Base-by-base conservation (phyloP, 768 basidiomycete genomes). In the Mycena vulgaris region DNA sequence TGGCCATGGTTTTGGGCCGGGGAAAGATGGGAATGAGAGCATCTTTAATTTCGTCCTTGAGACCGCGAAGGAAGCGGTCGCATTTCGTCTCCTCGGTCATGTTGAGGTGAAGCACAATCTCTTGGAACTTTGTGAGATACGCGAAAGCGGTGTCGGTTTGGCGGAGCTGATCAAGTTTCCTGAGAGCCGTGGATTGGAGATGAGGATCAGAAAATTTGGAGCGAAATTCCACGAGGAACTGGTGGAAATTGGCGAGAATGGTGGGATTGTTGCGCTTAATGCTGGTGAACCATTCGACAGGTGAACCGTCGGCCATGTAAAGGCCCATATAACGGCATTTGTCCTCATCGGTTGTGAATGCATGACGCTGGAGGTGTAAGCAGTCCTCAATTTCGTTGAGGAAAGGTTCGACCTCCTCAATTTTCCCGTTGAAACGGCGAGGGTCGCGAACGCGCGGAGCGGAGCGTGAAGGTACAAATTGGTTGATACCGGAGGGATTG, bases 101-200 rank as follows among this genome's bases (percentile, higher is more conserved):
- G n/a, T n/a, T n/a, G n/a, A n/a, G n/a, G n/a, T n/a, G n/a, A n/a
- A n/a, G n/a, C n/a, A n/a, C n/a, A n/a, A n/a, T n/a, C n/a, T n/a
- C n/a, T n/a, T n/a, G n/a, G n/a, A n/a, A n/a, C n/a, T n/a, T 72
- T 27, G 76, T 70, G 51, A 76, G 71, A 64, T 79, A 83, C 13
- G 63, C 67, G 56, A 78, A 71, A 45, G 71, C 69, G 0, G 81
- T 77, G n/a, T 77, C 74, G 31, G 78, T 78, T 63, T 83, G 82
- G 47, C 70, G 69, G 27, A 84, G 78, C 14, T 62, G 59, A 28
- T 79, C 74, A 48, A 83, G 63, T 62, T 80, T 78, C 27, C 66
- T 67, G 14, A 77, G 63, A 31, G 80, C 75, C 19, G 76, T 75
- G 19, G 75, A 74, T 33, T 76, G 75, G 9, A 75, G 66, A 57